A percentile compares a stretch with the other conserved stretches of the same genome.
Conservation (phyloP, 495 filamentous ascomycete genomes). For the Immersiella caudata region DNA sequence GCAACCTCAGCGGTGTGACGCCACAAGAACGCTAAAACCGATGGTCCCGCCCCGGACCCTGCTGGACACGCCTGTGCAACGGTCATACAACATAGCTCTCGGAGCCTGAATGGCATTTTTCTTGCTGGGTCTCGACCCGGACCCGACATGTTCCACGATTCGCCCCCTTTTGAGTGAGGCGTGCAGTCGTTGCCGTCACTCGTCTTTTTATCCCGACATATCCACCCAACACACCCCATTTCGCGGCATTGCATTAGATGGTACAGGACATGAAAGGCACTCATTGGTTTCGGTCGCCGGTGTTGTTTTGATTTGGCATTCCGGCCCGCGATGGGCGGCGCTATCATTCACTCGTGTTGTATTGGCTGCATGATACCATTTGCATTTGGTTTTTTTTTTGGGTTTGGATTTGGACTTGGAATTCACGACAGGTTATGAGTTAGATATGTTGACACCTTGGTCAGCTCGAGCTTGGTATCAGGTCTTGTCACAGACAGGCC, state of each 20-base stretch:
- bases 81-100: not conserved
- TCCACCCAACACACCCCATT: not conserved
- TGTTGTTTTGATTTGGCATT: not conserved
- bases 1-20: too few relatives aligned
- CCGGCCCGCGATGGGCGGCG: not conserved
- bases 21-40: not conserved
- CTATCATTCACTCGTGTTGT: not conserved
- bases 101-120: conserved; percentile 2
- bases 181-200: not conserved
- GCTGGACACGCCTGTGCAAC: not conserved
- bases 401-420: too few relatives aligned
- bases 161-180: not conserved
- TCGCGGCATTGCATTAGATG: conserved; percentile 11
- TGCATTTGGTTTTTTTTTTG: conserved; percentile 22
- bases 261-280: conserved; percentile 10
- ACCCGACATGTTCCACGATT: not conserved
- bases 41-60: too few relatives aligned
- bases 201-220: not conserved
- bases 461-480: conserved; percentile 3
- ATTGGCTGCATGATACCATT: conserved; percentile 26
- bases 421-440: not conserved
- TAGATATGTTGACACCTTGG: not conserved
- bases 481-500: not conserved
- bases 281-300: not conserved
- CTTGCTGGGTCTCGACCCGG: not conserved